A percentile compares a stretch with the other conserved stretches of the same genome.
These are phyloP conservation scores for Backusella tarrabulga DNA, from an alignment of 192 early-diverging fungal species.

Conservation along the genomic window DNA sequence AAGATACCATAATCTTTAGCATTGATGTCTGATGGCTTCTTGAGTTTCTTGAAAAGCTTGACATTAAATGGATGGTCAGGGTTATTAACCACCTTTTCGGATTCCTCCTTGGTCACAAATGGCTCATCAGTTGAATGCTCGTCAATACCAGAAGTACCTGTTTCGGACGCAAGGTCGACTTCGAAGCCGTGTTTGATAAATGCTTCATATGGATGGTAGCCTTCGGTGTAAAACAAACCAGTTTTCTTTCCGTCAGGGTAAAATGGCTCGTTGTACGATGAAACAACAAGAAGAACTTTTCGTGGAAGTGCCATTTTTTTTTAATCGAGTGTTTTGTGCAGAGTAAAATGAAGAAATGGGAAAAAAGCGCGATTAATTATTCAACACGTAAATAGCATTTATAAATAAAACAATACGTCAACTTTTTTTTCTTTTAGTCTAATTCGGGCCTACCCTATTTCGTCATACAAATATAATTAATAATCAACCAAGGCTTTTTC, in stretches of 20 bases:
- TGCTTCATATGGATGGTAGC: slow-evolving; percentile 48
- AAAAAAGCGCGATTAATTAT: neutral
- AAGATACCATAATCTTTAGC: slow-evolving; percentile 49
- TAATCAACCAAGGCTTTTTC: neutral
- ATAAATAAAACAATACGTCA: neutral
- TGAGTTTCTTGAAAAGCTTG: slow-evolving; percentile 38
- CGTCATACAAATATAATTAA: neutral
- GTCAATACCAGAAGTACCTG: slow-evolving; percentile 49
- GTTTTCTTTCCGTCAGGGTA: slow-evolving; percentile 52
- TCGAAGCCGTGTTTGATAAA: slow-evolving; percentile 45
- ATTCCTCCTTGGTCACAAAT: slow-evolving; percentile 41
- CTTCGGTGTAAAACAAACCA: slow-evolving; percentile 55
- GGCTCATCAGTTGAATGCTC: slow-evolving; percentile 45
- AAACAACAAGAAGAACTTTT: slow-evolving; percentile 48
- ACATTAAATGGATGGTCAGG: slow-evolving; percentile 38
- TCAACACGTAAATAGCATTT: neutral
- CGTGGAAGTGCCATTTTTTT: slow-evolving; percentile 35
- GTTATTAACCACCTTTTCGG: slow-evolving; percentile 39
- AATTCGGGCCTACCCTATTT: neutral
- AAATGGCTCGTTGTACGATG: slow-evolving; percentile 50
- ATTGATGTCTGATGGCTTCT: slow-evolving; percentile 47
- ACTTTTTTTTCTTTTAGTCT: neutral
- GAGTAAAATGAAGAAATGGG: neutral
- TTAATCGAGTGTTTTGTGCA: neutral
- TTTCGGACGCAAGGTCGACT: slow-evolving; percentile 54